A percentile compares a stretch with the other conserved stretches of the same genome.
These are phyloP conservation scores for Mycena indigotica DNA, from an alignment of 768 basidiomycete genomes.

Conservation along the genomic window DNA sequence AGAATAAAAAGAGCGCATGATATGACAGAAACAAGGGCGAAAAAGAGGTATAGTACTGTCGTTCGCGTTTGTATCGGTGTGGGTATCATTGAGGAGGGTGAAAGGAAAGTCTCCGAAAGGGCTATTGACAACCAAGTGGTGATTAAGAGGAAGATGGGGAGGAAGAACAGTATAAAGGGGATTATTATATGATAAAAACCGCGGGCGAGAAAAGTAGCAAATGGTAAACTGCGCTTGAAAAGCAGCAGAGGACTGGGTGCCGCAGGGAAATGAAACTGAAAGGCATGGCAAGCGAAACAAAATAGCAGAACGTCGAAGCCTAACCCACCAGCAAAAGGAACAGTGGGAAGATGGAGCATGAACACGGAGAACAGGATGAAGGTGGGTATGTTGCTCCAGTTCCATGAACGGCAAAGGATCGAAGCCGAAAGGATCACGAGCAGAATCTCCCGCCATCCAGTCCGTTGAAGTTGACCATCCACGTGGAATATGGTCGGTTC, in stretches of 20 bases:
- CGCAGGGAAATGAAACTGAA: slow-evolving; percentile 49
- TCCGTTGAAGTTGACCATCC: slow-evolving; percentile 22
- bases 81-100: slow-evolving; percentile 22
- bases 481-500: neutral
- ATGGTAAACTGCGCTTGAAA: slow-evolving; percentile 43
- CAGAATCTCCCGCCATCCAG: slow-evolving; percentile 35
- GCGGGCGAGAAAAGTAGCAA: slow-evolving; percentile 44
- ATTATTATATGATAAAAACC: slow-evolving; percentile 39
- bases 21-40: slow-evolving; percentile 35
- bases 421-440: slow-evolving; percentile 44
- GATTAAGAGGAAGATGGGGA: slow-evolving; percentile 48
- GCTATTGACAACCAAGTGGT: slow-evolving; percentile 51
- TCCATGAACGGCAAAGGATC: slow-evolving; percentile 35
- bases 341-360: slow-evolving; percentile 41
- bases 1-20: slow-evolving; percentile 36
- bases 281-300: slow-evolving; percentile 41
- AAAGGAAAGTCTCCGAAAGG: slow-evolving; percentile 40
- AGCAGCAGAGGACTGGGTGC: slow-evolving; percentile 49
- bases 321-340: slow-evolving; percentile 41
- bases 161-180: slow-evolving; percentile 48
- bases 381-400: slow-evolving; percentile 34
- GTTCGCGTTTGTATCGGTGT: slow-evolving; percentile 53
- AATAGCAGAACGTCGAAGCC: slow-evolving; percentile 46
- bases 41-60: slow-evolving; percentile 42
- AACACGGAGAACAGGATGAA: slow-evolving; percentile 43